Base-by-base conservation (phyloP, 495 filamentous ascomycete species). In the Penicillium samsonianum region DNA sequence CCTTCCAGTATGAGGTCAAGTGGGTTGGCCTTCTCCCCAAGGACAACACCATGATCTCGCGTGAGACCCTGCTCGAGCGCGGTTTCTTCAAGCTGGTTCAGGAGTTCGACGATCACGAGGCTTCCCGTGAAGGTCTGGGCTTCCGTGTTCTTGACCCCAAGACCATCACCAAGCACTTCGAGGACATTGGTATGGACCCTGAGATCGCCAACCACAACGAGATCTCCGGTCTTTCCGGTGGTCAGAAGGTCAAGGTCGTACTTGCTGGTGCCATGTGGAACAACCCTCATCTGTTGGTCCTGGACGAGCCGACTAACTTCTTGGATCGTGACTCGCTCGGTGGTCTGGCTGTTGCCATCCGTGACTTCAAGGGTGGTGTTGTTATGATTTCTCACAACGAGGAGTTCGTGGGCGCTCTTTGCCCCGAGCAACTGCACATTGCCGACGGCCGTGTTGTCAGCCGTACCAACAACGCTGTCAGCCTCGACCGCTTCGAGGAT, bases 311-410 rank as follows among this genome's bases (percentile, higher is more conserved):
- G 30, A 98, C 94, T 74, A 98, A 98, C 80, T 98, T 96, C 82
- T 84, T 98, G 77, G 94, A 98, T 64, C 91, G 94, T 63, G 95
- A 98, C 77, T 95, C 91, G 0, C 87, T 98, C 9, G 94, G 94
- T 64, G 94, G 93, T 70, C 80, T 98, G 53, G 92, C 94, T 19
- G 92, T 96, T 33, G 94, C 94, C 55, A 97, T 98, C 68, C 90
- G 91, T 60, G 94, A 98, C 68, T 98, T 92, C 84, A 93, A 90
- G 74, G 94, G 94, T 57, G 94, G 94, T 70, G 95, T 98, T 3
- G 90, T 98, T 59, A 96, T 98, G 88, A 98, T 98, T 69, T 97
- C 92, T 63, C 94, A 98, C 79, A 97, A 98, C 84, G 90, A 96
- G 65, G 95, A 98, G 71, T 98, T 98, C 67, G 92, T 98, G 44